Conservation (phyloP, 1,284 basidiomycete species). For the Vanrija humicola region DNA sequence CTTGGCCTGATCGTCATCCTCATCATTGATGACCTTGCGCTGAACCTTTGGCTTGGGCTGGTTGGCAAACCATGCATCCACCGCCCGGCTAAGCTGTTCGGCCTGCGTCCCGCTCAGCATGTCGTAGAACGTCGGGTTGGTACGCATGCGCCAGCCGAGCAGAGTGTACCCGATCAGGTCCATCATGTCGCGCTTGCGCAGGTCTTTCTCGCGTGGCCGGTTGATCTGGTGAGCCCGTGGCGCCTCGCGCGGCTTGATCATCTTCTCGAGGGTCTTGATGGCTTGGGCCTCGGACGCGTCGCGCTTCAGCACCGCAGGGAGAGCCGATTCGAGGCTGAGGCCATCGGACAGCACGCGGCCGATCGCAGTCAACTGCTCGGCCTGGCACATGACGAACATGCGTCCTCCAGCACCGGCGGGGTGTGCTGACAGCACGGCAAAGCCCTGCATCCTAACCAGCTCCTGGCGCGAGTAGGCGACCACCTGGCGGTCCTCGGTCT, state of each 20-base stretch:
- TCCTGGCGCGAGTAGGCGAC: slow-evolving; percentile 77
- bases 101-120: slow-evolving; percentile 51
- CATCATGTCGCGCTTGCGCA: slow-evolving; percentile 64
- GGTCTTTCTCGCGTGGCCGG: slow-evolving; percentile 41
- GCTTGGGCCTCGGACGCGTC: background rate
- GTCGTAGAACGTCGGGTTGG: slow-evolving; percentile 86
- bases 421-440: slow-evolving; percentile 56
- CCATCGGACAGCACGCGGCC: slow-evolving; percentile 79
- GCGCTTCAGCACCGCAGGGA: slow-evolving; percentile 50
- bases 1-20: background rate
- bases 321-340: slow-evolving; percentile 77
- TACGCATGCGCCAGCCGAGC: slow-evolving; percentile 64
- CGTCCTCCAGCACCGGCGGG: slow-evolving; percentile 52
- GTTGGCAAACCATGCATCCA: slow-evolving; percentile 54
- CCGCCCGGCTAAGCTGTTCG: slow-evolving; percentile 64
- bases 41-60: slow-evolving; percentile 1
- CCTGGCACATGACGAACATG: slow-evolving; percentile 83
- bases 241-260: slow-evolving; percentile 26
- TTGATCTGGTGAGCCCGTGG: slow-evolving; percentile 23
- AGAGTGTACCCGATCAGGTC: slow-evolving; percentile 79
- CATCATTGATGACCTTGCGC: slow-evolving; percentile 1
- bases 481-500: slow-evolving; percentile 59
- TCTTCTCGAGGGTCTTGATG: slow-evolving; percentile 6
- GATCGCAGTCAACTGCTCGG: slow-evolving; percentile 72
- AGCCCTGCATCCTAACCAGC: slow-evolving; percentile 85